These are phyloP conservation scores for Moesziomyces globuligerus DNA, from an alignment of 1,284 basidiomycete species.

Conservation along the genomic window DNA sequence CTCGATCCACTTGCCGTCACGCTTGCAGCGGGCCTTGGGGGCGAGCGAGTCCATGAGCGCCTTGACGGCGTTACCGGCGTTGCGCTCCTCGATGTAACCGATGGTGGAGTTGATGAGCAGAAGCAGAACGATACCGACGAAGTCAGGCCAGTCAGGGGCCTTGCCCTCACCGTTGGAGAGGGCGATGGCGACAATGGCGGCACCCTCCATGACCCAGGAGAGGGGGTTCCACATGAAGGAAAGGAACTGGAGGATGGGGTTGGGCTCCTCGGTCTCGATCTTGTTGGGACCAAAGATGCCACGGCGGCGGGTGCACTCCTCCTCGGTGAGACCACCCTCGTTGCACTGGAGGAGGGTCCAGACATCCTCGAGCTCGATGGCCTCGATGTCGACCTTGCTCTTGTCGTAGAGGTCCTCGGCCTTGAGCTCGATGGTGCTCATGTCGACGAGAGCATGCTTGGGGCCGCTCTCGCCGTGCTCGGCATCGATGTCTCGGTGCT, in stretches of 20 bases:
- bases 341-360: constrained; percentile 90
- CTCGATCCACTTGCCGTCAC: constrained; percentile 72
- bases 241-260: constrained; percentile 71
- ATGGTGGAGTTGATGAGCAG: constrained; percentile 94
- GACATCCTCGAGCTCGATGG: constrained; percentile 94
- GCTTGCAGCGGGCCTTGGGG: constrained; percentile 81
- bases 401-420: constrained; percentile 96
- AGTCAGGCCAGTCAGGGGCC: constrained; percentile 96
- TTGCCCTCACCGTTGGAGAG: constrained; percentile 88
- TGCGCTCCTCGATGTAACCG: constrained; percentile 97
- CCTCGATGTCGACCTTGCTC: constrained; percentile 98
- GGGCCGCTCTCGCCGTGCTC: constrained; percentile 50
- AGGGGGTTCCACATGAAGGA: constrained; percentile 62
- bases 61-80: constrained; percentile 97
- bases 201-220: constrained; percentile 97
- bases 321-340: constrained; percentile 79
- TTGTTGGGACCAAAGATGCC: constrained; percentile 96
- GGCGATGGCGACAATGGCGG: constrained; percentile 93
- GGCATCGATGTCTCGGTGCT: constrained; percentile 55
- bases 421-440: constrained; percentile 79
- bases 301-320: constrained; percentile 85
- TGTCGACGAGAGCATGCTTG: constrained; percentile 68
- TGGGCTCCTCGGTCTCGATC: constrained; percentile 78
- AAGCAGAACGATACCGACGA: constrained; percentile 92
- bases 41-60: constrained; percentile 99